phyloP scores from a whole-genome alignment of 2,329 filamentous ascomycete species.

The Ceratocystis colombiana region DNA sequence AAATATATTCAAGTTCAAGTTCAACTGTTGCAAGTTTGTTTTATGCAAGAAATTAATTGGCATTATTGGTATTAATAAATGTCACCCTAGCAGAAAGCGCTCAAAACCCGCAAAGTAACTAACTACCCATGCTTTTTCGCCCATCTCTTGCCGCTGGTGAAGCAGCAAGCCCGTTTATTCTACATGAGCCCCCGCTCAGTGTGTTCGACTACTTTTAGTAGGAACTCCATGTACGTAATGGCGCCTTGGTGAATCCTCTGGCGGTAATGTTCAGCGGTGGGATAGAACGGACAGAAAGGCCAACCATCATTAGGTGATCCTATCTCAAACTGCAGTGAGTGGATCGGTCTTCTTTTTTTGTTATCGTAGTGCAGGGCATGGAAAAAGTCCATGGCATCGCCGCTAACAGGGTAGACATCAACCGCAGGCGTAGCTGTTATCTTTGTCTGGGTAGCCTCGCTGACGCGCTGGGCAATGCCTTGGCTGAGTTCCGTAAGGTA shows the following conservation, averaged over 20 bases:
- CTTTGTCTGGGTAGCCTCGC: conserved; percentile 31
- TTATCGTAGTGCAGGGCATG: conserved; percentile 38
- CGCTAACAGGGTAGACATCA: conserved; percentile 39
- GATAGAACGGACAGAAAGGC: conserved; percentile 38
- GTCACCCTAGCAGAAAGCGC: too few species aligned
- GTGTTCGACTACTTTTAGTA: conserved; percentile 30
- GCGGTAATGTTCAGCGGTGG: conserved; percentile 36
- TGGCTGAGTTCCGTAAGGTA: conserved; percentile 32
- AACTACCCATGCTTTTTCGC: too few species aligned
- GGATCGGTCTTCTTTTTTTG: conserved; percentile 33
- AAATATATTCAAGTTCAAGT: too few species aligned
- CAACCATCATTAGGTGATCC: conserved; percentile 33
- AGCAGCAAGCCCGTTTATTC: too few species aligned
- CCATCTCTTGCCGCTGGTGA: too few species aligned
- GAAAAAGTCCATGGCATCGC: conserved; percentile 40
- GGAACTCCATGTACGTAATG: conserved; percentile 41
- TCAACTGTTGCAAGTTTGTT: too few species aligned
- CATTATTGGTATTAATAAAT: too few species aligned
- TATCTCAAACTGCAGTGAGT: conserved; percentile 41
- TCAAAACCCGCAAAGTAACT: too few species aligned
- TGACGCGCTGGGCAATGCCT: conserved; percentile 31
- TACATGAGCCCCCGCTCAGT: neutral
- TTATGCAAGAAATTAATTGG: too few species aligned
- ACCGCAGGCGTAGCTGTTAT: conserved; percentile 33
- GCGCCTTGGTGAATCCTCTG: conserved; percentile 38